phyloP scores from a whole-genome alignment of 2,329 filamentous ascomycete genomes.

The Cladosporium austrohemisphaericum region DNA sequence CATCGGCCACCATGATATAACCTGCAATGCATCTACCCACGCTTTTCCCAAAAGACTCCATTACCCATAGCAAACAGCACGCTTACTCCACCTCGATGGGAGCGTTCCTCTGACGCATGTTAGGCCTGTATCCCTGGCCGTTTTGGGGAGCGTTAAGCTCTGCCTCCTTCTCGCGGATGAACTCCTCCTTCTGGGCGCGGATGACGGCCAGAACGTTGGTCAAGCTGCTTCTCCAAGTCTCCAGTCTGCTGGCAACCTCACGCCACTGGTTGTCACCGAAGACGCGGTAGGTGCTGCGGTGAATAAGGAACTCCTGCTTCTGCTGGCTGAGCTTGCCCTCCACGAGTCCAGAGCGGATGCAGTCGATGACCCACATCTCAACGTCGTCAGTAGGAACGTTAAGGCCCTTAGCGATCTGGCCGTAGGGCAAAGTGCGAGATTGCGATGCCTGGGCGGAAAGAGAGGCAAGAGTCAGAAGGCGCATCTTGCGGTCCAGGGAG shows the following conservation, averaged over 20 bases:
- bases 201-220: slow-evolving; percentile 74
- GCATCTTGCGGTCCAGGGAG: slow-evolving; percentile 88
- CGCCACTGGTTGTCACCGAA: slow-evolving; percentile 98
- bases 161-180: slow-evolving; percentile 71
- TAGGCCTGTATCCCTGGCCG: slow-evolving; percentile 25
- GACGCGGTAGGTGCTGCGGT: slow-evolving; percentile 92
- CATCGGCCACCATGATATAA: slow-evolving; percentile 14
- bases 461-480: slow-evolving; percentile 86
- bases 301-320: slow-evolving; percentile 88
- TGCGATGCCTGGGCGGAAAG: slow-evolving; percentile 74
- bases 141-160: slow-evolving; percentile 46
- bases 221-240: slow-evolving; percentile 84
- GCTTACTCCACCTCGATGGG: slow-evolving; percentile 28
- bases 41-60: slow-evolving; percentile 14
- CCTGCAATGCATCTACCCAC: slow-evolving; percentile 15
- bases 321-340: slow-evolving; percentile 95
- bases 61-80: slow-evolving; percentile 9
- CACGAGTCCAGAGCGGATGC: slow-evolving; percentile 89
- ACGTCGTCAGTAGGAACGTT: slow-evolving; percentile 80
- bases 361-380: slow-evolving; percentile 98
- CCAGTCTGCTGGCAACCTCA: slow-evolving; percentile 83
- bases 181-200: slow-evolving; percentile 75
- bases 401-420: slow-evolving; percentile 76
- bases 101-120: slow-evolving; percentile 25
- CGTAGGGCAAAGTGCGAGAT: slow-evolving; percentile 84